Evolutionary conservation across 768 basidiomycete genomes (phyloP), one percentile per base, ranked within the genome.

Genomic region (Baorangia bicolor): DNA sequence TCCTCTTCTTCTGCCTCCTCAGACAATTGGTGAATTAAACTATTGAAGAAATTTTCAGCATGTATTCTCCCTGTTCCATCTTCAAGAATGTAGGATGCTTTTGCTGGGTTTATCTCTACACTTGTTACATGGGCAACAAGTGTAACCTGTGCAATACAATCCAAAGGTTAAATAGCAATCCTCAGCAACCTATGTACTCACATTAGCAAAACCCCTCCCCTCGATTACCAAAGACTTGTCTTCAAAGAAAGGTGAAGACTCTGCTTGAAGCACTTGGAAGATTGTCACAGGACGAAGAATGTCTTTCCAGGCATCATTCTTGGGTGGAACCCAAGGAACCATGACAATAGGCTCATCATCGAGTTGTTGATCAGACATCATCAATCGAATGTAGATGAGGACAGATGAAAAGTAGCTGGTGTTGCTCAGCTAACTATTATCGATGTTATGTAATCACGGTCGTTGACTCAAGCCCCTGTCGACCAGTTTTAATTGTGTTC

Each of bases 281-380:
- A 87, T 75, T 8, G 83, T 86, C 3, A 82, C 74, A 1, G 87
- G 84, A 37, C 80, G 74, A 21, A 77, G 64, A 1, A 50, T 43
- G 0, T 56, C 2, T 13, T 43, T 48, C 60, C 49, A 53, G 12
- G 28, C 10, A 14, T 48, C 21, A 50, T 28, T 30, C 14, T 47
- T 33, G 18, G 54, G 42, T 28, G 55, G 37, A 14, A 49, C 37
- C 20, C 42, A 58, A 39, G 49, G 39, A 57, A 39, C 31, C 4
- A 55, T 33, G 8, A 37, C 11, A 27, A 59, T 47, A 7, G 44
- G 43, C 27, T 53, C 60, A 16, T 63, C 56, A 20, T 20, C 4
- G 23, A 18, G 27, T 28, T 54, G 45, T 43, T 50, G 53, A 28
- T 52, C 45, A 31, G 55, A 55, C 62, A 59, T 67, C 18, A 40